Conservation (phyloP, 164 flowering plant genomes). For the Umbellularia californica region DNA sequence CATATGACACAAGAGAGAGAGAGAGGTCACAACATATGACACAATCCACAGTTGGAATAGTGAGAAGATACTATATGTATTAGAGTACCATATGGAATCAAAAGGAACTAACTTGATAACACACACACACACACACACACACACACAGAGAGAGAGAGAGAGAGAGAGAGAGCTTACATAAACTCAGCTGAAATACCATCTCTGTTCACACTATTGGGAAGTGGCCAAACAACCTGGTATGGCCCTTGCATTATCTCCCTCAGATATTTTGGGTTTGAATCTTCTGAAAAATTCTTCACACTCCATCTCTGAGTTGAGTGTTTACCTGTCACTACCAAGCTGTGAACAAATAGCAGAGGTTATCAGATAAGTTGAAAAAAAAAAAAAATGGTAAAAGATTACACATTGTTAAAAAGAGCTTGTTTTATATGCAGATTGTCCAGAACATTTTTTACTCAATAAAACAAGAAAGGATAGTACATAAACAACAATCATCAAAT, state of each 20-base stretch:
- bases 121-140: too few relatives aligned
- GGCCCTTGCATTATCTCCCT: slow-evolving; percentile 64
- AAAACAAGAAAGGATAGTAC: too few relatives aligned
- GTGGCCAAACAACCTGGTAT: slow-evolving; percentile 62
- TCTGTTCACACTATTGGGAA: slow-evolving; percentile 55
- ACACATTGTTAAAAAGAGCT: too few relatives aligned
- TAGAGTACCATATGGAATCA: too few relatives aligned
- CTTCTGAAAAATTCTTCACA: slow-evolving; percentile 19
- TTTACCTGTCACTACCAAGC: slow-evolving; percentile 55
- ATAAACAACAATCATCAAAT: too few relatives aligned
- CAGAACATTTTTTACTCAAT: too few relatives aligned
- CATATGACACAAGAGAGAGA: too few relatives aligned
- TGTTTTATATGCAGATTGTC: too few relatives aligned
- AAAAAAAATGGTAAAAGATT: neutral
- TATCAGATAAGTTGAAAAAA: neutral
- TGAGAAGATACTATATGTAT: too few relatives aligned
- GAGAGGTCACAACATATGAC: too few relatives aligned
- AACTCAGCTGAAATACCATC: slow-evolving; percentile 69
- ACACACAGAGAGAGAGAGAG: neutral
- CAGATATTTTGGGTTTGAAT: slow-evolving; percentile 33
- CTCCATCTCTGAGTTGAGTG: slow-evolving; percentile 39
- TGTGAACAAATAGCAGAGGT: slow-evolving; percentile 19
- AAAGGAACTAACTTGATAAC: too few relatives aligned
- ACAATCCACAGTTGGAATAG: too few relatives aligned
- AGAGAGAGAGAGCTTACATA: slow-evolving; percentile 46